Percentiles rank a stretch among this genome's conserved stretches.
These are phyloP conservation scores for Penicillium bovifimosum DNA, from an alignment of 495 filamentous ascomycete species.

Conservation along the genomic window DNA sequence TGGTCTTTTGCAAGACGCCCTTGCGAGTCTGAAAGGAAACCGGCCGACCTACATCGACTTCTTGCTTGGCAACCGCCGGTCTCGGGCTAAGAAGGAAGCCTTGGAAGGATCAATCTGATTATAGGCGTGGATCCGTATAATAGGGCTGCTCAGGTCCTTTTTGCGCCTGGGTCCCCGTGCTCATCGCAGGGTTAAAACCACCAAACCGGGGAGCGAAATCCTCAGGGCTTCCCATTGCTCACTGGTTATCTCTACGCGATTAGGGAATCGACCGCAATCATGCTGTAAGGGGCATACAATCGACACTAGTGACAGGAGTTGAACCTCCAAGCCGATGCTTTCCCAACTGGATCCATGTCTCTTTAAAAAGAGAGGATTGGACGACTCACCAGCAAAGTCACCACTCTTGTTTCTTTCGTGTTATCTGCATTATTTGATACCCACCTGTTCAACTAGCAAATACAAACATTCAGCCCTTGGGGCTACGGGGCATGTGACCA, in stretches of 20 bases:
- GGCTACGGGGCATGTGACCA: constrained; percentile 1
- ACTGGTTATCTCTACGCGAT: too few species aligned
- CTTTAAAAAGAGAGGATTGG: not conserved
- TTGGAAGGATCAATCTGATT: constrained; percentile 20
- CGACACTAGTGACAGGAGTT: not conserved
- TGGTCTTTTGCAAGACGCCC: constrained; percentile 72
- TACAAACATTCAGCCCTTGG: not conserved
- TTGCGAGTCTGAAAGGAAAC: constrained; percentile 60
- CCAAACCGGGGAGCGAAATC: too few species aligned
- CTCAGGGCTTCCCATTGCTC: too few species aligned
- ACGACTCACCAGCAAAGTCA: not conserved
- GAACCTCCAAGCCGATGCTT: not conserved
- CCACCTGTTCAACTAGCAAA: constrained; percentile 5
- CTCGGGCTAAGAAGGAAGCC: constrained; percentile 10
- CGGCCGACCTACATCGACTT: constrained; percentile 68
- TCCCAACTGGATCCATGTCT: not conserved
- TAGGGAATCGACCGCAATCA: too few species aligned
- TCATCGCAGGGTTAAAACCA: not conserved
- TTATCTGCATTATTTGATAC: constrained; percentile 17
- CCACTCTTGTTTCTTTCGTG: not conserved
- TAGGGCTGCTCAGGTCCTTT: not conserved
- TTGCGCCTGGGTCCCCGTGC: not conserved
- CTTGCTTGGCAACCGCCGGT: constrained; percentile 40
- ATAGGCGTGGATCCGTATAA: not conserved
- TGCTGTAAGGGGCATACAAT: not conserved